Conservation (phyloP, 2,329 filamentous ascomycete species). For the Xylariaceae sp. region DNA sequence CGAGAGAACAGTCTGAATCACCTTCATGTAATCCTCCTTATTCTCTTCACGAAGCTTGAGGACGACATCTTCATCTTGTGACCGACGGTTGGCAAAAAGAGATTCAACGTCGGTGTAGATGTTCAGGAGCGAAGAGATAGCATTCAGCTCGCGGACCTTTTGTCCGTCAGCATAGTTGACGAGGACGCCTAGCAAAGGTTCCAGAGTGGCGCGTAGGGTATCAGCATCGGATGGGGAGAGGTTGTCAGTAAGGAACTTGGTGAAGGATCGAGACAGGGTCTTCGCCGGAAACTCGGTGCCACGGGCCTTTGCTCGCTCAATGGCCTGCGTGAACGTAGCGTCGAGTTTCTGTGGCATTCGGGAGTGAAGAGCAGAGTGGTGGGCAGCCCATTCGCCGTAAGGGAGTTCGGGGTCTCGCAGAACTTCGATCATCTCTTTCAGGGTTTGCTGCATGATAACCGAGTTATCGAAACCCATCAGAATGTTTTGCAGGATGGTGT, state of each 20-base stretch:
- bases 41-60: slow-evolving; percentile 92
- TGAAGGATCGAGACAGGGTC: slow-evolving; percentile 73
- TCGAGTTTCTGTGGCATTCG: slow-evolving; percentile 96
- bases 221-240: slow-evolving; percentile 67
- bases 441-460: slow-evolving; percentile 81
- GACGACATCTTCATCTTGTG: slow-evolving; percentile 89
- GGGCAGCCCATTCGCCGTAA: slow-evolving; percentile 92
- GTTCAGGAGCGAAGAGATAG: slow-evolving; percentile 74
- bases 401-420: slow-evolving; percentile 85
- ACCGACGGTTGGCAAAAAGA: slow-evolving; percentile 78
- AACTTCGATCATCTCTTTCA: slow-evolving; percentile 86
- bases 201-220: slow-evolving; percentile 65
- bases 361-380: slow-evolving; percentile 93
- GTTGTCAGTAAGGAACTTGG: slow-evolving; percentile 85
- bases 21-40: slow-evolving; percentile 81
- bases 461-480: slow-evolving; percentile 95
- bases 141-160: slow-evolving; percentile 81
- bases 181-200: slow-evolving; percentile 73
- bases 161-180: slow-evolving; percentile 78
- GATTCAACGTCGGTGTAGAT: slow-evolving; percentile 79
- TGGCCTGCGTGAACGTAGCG: slow-evolving; percentile 70
- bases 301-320: slow-evolving; percentile 75
- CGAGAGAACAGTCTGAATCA: slow-evolving; percentile 85
- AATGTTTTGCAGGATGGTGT: slow-evolving; percentile 78
- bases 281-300: slow-evolving; percentile 89